Evolutionary conservation across 208 protist genomes (phyloP).

Genomic region (Leptomonas pyrrhocoris): DNA sequence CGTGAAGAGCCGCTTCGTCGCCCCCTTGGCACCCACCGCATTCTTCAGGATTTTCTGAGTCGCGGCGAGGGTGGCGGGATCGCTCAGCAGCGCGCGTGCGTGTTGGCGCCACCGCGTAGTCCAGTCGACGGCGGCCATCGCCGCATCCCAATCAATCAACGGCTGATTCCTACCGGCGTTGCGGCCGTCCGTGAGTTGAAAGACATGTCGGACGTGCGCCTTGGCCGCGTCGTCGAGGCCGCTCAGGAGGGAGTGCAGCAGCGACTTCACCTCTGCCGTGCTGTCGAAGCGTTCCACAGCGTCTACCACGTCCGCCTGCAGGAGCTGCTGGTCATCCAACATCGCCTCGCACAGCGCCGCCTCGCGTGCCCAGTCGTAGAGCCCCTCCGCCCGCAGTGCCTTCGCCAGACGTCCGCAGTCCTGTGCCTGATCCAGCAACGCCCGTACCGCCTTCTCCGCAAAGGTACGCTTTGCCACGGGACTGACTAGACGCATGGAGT

Average conservation of each 20-base stretch:
- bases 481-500: slow-evolving; percentile 24
- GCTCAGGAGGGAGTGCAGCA: slow-evolving; percentile 61
- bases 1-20: slow-evolving; percentile 48
- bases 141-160: slow-evolving; percentile 58
- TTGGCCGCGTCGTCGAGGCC: slow-evolving; percentile 45
- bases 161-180: background rate
- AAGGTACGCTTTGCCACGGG: slow-evolving; percentile 57
- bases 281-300: slow-evolving; percentile 64
- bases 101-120: slow-evolving; percentile 56
- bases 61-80: slow-evolving; percentile 44
- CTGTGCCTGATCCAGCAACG: slow-evolving; percentile 28
- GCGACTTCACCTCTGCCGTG: slow-evolving; percentile 67
- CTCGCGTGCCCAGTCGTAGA: slow-evolving; percentile 62
- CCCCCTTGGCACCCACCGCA: slow-evolving; percentile 59
- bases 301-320: slow-evolving; percentile 47
- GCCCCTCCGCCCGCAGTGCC: slow-evolving; percentile 33
- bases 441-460: slow-evolving; percentile 27
- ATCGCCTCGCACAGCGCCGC: slow-evolving; percentile 78
- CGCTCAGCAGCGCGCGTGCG: slow-evolving; percentile 45
- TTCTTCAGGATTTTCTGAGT: slow-evolving; percentile 60
- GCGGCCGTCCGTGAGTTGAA: slow-evolving; percentile 34
- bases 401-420: slow-evolving; percentile 39
- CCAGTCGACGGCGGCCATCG: slow-evolving; percentile 73
- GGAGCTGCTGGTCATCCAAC: slow-evolving; percentile 45
- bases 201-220: slow-evolving; percentile 45